These are phyloP conservation scores for Didymosphaeria variabile DNA, from an alignment of 2,329 filamentous ascomycete genomes.

Conservation along the genomic window DNA sequence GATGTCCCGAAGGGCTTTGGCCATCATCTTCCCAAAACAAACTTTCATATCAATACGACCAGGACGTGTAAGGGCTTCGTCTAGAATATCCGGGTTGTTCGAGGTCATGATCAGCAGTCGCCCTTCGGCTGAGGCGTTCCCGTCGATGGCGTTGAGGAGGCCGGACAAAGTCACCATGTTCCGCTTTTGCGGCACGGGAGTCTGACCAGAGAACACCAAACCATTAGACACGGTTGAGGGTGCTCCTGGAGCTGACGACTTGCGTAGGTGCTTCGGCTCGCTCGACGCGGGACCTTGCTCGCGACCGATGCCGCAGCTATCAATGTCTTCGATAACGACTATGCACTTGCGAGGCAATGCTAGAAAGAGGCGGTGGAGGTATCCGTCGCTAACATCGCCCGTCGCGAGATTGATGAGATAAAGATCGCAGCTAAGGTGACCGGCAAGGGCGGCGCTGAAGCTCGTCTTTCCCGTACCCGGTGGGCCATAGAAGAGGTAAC, in stretches of 20 bases:
- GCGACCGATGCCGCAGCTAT: slow-evolving; percentile 45
- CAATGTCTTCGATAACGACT: slow-evolving; percentile 54
- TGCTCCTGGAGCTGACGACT: neutral
- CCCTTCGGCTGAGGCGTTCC: slow-evolving; percentile 29
- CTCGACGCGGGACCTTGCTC: slow-evolving; percentile 20
- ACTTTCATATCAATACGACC: slow-evolving; percentile 30
- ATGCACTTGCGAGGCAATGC: slow-evolving; percentile 49
- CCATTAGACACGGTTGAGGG: neutral
- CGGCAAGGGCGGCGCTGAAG: slow-evolving; percentile 50
- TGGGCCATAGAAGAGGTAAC: slow-evolving; percentile 53
- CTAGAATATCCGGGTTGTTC: slow-evolving; percentile 30
- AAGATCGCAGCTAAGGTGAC: slow-evolving; percentile 49
- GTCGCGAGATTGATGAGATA: slow-evolving; percentile 49
- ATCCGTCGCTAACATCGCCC: slow-evolving; percentile 38
- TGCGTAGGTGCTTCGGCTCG: neutral
- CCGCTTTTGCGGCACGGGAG: neutral
- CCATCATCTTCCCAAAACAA: slow-evolving; percentile 30
- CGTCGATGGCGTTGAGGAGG: slow-evolving; percentile 36
- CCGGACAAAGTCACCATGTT: slow-evolving; percentile 27
- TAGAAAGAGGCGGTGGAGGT: slow-evolving; percentile 42
- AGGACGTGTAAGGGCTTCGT: slow-evolving; percentile 31
- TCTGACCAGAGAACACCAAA: neutral
- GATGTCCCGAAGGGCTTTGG: slow-evolving; percentile 31
- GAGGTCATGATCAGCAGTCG: slow-evolving; percentile 37
- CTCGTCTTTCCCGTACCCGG: slow-evolving; percentile 54